phyloP scores from a whole-genome alignment of 768 basidiomycete genomes.

The Hypholoma sublateritium region DNA sequence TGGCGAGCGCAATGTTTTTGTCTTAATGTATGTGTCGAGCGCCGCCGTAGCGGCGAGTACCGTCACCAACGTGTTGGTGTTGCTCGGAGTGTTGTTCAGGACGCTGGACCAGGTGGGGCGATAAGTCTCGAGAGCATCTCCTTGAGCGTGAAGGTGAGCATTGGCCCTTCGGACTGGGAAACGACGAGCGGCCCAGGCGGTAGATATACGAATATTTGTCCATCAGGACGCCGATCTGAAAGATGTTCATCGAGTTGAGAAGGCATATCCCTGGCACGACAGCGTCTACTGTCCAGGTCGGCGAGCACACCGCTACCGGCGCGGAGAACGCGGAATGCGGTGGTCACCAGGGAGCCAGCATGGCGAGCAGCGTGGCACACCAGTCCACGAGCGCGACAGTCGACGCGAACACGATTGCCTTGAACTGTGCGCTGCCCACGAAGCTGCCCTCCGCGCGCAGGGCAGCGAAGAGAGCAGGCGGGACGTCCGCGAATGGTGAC shows the following conservation, averaged over 20 bases:
- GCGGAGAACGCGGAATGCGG: background rate
- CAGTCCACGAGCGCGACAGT: slow-evolving; percentile 59
- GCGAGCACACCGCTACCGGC: slow-evolving; percentile 37
- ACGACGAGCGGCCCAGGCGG: slow-evolving; percentile 69
- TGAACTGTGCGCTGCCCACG: slow-evolving; percentile 25
- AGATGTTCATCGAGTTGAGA: slow-evolving; percentile 54
- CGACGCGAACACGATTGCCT: slow-evolving; percentile 65
- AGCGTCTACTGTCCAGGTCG: slow-evolving; percentile 60
- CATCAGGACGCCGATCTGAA: slow-evolving; percentile 66
- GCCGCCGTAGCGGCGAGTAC: slow-evolving; percentile 26
- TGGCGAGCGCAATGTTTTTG: slow-evolving; percentile 47
- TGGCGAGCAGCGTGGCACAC: slow-evolving; percentile 31
- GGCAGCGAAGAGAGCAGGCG: slow-evolving; percentile 2
- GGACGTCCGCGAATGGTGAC: slow-evolving; percentile 3
- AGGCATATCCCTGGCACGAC: slow-evolving; percentile 70
- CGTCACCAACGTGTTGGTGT: background rate
- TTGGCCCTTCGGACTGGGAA: slow-evolving; percentile 46
- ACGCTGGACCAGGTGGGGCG: slow-evolving; percentile 23
- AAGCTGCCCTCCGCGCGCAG: slow-evolving; percentile 16
- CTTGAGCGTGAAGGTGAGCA: slow-evolving; percentile 38
- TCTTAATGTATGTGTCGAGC: slow-evolving; percentile 41
- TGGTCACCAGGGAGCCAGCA: slow-evolving; percentile 28
- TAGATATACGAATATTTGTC: slow-evolving; percentile 79
- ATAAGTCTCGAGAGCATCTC: slow-evolving; percentile 37
- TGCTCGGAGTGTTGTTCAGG: slow-evolving; percentile 12